Evolutionary conservation across 768 basidiomycete species (phyloP), one percentile per base, ranked within the genome.

Genomic region (Tubosaeta sp.): DNA sequence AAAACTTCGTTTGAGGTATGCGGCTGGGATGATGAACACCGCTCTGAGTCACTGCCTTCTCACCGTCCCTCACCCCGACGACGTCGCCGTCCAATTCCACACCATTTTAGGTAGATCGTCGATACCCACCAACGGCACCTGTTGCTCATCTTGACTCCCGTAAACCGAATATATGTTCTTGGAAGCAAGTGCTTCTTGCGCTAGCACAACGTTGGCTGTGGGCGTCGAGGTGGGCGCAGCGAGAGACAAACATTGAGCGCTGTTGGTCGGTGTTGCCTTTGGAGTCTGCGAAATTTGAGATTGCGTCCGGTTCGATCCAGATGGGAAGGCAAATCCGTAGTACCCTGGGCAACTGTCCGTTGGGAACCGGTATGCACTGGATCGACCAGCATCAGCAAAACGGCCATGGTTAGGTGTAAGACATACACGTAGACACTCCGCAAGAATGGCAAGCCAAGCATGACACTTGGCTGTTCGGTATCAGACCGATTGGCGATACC

Each of bases 341-440:
- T 66, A 66, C 6, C 58, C 67, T 3, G 66, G 66, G 40, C 66
- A 69, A 29, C 44, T 30, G 4, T 40, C 64, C 4, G 61, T 68
- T 6, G 63, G 66, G 47, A 68, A 69, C 25, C 68, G 66, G 48
- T 68, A 69, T 13, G 67, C 68, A 4, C 67, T 68, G 27, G 3
- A 3, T 31, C 14, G 6, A 24, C 16, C 22, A 22, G 8, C 22
- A 34, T 43, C 29, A 18, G 16, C 3, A 9, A 32, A 30, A 24
- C 2, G 24, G 19, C 42, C 6, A 18, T 6, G 5, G 13, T n/a
- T 0, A 25, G 32, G 14, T 35, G 27, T 32, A 2, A n/a, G 19
- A 48, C 67, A 16, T 51, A 68, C 66, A 69, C 27, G 29, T 68
- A 68, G 21, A 69, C 63, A 19, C 68, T 69, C 21, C 66, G 57